Conservation (phyloP, 2,329 filamentous ascomycete genomes). For the Rosellinia necatrix region DNA sequence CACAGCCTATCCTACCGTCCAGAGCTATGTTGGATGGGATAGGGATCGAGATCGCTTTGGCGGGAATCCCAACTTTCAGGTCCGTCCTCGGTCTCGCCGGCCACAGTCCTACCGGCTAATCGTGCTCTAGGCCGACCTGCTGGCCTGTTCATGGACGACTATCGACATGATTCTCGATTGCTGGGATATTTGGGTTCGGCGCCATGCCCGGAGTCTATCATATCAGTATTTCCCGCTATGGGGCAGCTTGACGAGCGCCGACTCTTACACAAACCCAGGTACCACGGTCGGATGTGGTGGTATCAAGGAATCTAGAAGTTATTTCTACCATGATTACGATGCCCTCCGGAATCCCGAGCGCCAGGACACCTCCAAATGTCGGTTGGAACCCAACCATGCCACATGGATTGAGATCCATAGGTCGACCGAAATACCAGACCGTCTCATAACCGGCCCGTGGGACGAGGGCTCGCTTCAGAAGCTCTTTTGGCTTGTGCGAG, state of each 20-base stretch:
- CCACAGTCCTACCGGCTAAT: neutral
- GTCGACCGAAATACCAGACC: conserved; percentile 45
- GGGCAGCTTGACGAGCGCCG: conserved; percentile 29
- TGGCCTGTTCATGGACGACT: conserved; percentile 51
- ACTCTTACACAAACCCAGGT: conserved; percentile 29
- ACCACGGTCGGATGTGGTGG: neutral
- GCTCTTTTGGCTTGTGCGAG: conserved; percentile 52
- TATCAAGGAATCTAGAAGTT: conserved; percentile 23
- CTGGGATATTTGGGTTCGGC: conserved; percentile 52
- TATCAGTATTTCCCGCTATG: conserved; percentile 42
- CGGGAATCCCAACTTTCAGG: conserved; percentile 52
- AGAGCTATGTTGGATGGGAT: conserved; percentile 41
- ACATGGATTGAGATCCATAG: conserved; percentile 46
- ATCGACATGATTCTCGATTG: conserved; percentile 53
- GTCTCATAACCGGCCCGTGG: conserved; percentile 50
- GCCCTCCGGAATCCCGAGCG: conserved; percentile 28
- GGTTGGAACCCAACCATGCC: conserved; percentile 4
- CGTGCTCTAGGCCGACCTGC: conserved; percentile 46
- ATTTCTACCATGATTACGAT: conserved; percentile 36
- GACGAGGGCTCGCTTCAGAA: conserved; percentile 45
- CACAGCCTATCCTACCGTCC: neutral
- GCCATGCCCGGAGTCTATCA: conserved; percentile 41
- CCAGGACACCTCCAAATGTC: conserved; percentile 13
- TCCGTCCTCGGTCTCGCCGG: conserved; percentile 34
- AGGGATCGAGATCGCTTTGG: conserved; percentile 30